A percentile compares a stretch with the other conserved stretches of the same genome.
Conservation (phyloP, 306 rosid genomes). For the Quercus parvula region DNA sequence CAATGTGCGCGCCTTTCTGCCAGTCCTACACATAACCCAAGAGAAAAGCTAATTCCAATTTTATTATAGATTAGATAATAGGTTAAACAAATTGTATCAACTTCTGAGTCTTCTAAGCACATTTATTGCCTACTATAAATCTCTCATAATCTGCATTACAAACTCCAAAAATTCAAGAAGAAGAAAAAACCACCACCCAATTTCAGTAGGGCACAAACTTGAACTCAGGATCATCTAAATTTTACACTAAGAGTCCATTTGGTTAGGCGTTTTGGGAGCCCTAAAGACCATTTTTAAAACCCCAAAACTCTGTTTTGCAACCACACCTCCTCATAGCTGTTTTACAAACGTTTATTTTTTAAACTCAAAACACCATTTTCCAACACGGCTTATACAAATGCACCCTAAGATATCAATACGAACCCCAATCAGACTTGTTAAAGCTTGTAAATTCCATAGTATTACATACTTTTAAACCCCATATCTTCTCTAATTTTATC, state of each 20-base stretch:
- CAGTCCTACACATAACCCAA: too few relatives aligned
- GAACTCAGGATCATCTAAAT: neutral
- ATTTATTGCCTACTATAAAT: too few relatives aligned
- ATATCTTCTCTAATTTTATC: neutral
- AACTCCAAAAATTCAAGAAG: neutral
- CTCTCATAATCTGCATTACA: neutral
- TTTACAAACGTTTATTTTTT: too few relatives aligned
- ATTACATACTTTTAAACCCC: neutral
- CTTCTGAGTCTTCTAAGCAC: neutral
- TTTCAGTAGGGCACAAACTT: neutral
- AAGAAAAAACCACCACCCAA: neutral
- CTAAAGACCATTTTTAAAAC: too few relatives aligned
- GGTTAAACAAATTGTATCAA: neutral
- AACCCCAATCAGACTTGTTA: neutral
- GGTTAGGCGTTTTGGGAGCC: too few relatives aligned
- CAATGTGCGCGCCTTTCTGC: too few relatives aligned
- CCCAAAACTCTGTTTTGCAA: too few relatives aligned
- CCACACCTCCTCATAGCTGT: too few relatives aligned
- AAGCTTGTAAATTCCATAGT: neutral
- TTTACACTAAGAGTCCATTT: neutral
- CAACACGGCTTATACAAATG: too few relatives aligned
- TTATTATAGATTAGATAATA: too few relatives aligned
- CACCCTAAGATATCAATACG: neutral
- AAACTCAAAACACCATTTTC: too few relatives aligned
- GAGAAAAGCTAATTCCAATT: too few relatives aligned